Percentiles rank a stretch among this genome's conserved stretches.
Evolutionary conservation across 805 yeast genomes (phyloP).

Genomic region (Ogataea trehalophila): DNA sequence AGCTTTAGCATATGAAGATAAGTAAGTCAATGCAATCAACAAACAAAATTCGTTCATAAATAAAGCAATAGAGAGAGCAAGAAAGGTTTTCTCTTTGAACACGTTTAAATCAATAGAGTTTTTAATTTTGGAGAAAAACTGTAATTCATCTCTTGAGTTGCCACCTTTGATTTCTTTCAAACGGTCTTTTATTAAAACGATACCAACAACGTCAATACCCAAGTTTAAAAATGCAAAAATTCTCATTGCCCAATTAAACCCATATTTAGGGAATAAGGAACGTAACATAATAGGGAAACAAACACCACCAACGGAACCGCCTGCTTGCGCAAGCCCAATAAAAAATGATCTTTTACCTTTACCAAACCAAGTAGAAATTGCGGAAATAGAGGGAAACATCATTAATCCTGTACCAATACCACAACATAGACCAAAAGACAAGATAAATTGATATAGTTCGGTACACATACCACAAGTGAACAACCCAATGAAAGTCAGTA

Average conservation of each 20-base stretch:
- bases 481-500: constrained; percentile 43
- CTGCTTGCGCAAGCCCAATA: constrained; percentile 33
- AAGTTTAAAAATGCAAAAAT: constrained; percentile 36
- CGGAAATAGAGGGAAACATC: constrained; percentile 41
- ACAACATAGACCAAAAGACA: constrained; percentile 35
- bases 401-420: constrained; percentile 42
- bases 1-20: constrained; percentile 49
- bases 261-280: constrained; percentile 39
- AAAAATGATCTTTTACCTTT: constrained; percentile 37
- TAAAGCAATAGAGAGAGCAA: constrained; percentile 34
- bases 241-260: constrained; percentile 59
- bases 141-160: constrained; percentile 28
- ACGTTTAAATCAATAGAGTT: constrained; percentile 28
- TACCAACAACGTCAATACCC: constrained; percentile 19
- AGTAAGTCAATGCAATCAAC: constrained; percentile 37
- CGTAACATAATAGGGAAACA: constrained; percentile 52
- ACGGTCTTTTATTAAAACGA: constrained; percentile 34
- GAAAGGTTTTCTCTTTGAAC: constrained; percentile 34
- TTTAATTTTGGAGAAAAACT: constrained; percentile 2
- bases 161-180: constrained; percentile 21
- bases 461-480: constrained; percentile 44
- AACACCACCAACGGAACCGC: constrained; percentile 66
- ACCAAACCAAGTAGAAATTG: constrained; percentile 40
- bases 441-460: constrained; percentile 36
- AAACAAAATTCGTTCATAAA: constrained; percentile 37